These are phyloP conservation scores for Dendrocalamus sinicus DNA, from an alignment of 176 grass and related monocot species.

Conservation along the genomic window DNA sequence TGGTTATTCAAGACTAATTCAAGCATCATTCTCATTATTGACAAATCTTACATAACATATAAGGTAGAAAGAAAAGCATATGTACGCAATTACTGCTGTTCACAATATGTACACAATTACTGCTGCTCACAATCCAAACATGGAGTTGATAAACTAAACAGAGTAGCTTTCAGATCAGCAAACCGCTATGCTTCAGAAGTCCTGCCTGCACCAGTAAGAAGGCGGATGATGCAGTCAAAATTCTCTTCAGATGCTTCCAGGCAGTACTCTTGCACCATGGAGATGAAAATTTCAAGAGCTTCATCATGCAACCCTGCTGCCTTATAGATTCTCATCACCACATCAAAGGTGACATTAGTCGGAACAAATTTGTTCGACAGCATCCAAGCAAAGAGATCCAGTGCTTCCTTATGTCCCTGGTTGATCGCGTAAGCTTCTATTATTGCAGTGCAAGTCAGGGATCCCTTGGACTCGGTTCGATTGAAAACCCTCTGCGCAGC, in stretches of 20 bases:
- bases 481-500: conserved; percentile 72
- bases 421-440: conserved; percentile 66
- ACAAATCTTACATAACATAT: background rate
- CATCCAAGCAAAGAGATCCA: conserved; percentile 76
- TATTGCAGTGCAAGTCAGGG: conserved; percentile 79
- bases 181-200: conserved; percentile 71
- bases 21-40: background rate
- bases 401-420: conserved; percentile 62
- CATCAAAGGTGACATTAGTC: conserved; percentile 70
- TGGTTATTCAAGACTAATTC: background rate
- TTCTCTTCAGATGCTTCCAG: conserved; percentile 74
- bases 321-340: conserved; percentile 63
- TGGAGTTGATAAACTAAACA: conserved; percentile 45
- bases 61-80: conserved; percentile 22
- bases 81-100: conserved; percentile 41
- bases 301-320: conserved; percentile 57
- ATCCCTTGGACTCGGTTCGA: conserved; percentile 63
- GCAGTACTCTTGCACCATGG: conserved; percentile 71
- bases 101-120: conserved; percentile 35
- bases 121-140: conserved; percentile 30
- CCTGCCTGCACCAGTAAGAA: conserved; percentile 58
- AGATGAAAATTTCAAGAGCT: conserved; percentile 68
- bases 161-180: conserved; percentile 65
- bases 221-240: conserved; percentile 75
- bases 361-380: conserved; percentile 73